These are phyloP conservation scores for Eucommia ulmoides DNA, from an alignment of 257 asterid species.

Conservation along the genomic window DNA sequence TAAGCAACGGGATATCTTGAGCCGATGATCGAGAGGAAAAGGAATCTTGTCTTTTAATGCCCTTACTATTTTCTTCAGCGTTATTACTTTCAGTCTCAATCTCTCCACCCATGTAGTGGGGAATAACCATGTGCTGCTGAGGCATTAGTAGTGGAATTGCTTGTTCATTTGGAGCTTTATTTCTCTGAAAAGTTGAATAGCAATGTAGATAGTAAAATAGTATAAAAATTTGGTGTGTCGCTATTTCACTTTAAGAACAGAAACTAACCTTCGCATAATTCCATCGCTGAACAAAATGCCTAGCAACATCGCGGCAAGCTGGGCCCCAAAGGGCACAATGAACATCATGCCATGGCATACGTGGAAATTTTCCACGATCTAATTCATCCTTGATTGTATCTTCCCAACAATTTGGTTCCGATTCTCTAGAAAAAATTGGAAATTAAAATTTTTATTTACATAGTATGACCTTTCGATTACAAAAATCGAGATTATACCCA, in stretches of 20 bases:
- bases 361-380: conserved; percentile 68
- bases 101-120: conserved; percentile 81
- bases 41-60: conserved; percentile 36
- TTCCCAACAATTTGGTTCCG: conserved; percentile 95
- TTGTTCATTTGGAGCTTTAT: conserved; percentile 78
- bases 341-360: conserved; percentile 50
- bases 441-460: too few relatives aligned
- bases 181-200: conserved; percentile 50
- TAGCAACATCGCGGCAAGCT: conserved; percentile 1
- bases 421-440: conserved; percentile 48
- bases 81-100: conserved; percentile 20
- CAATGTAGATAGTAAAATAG: too few relatives aligned
- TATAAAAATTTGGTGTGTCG: too few relatives aligned
- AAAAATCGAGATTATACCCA: too few relatives aligned
- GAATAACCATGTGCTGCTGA: conserved; percentile 97
- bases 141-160: conserved; percentile 93
- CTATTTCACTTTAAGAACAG: too few relatives aligned
- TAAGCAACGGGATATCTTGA: conserved; percentile 86
- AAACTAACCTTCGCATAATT: not conserved
- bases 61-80: conserved; percentile 17
- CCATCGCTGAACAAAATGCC: conserved; percentile 3
- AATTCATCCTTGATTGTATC: conserved; percentile 87
- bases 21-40: conserved; percentile 53
- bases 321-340: conserved; percentile 4
- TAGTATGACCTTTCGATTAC: too few relatives aligned